Evolutionary conservation across 2,329 filamentous ascomycete genomes (phyloP).

Genomic region (Gaeumannomyces tritici): DNA sequence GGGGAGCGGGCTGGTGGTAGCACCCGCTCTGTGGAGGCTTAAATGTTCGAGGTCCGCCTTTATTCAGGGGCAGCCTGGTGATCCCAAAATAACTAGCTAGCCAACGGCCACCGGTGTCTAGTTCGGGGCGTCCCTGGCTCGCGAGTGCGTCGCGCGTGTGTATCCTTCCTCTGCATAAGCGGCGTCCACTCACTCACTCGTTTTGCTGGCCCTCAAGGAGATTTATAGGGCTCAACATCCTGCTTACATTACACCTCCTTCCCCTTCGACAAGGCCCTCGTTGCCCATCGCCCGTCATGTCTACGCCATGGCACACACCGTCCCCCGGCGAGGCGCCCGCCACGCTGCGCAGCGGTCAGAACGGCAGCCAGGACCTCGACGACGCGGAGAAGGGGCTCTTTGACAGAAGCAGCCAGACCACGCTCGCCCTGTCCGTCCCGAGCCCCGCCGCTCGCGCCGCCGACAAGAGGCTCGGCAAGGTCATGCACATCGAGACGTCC

Average conservation of each 20-base stretch:
- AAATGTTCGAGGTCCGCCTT: neutral
- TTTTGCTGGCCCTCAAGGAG: neutral
- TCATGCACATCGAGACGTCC: conserved; percentile 14
- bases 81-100: neutral
- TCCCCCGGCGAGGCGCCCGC: too few species aligned
- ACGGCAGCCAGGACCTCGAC: conserved; percentile 11
- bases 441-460: conserved; percentile 2
- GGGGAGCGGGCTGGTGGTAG: neutral
- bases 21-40: neutral
- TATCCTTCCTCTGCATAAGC: neutral
- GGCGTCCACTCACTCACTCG: neutral
- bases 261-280: neutral
- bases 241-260: neutral
- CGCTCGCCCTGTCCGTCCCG: conserved; percentile 7
- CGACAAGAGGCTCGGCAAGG: conserved; percentile 11
- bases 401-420: conserved; percentile 9
- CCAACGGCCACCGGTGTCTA: neutral
- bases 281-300: conserved; percentile 9
- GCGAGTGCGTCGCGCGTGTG: neutral
- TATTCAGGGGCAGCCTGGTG: neutral
- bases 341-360: conserved; percentile 6
- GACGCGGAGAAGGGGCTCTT: conserved; percentile 26
- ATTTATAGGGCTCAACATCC: neutral
- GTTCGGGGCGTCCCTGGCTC: neutral
- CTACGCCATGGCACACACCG: conserved; percentile 9